Base-by-base conservation (phyloP, 208 protist species). In the Polymyxa betae region DNA sequence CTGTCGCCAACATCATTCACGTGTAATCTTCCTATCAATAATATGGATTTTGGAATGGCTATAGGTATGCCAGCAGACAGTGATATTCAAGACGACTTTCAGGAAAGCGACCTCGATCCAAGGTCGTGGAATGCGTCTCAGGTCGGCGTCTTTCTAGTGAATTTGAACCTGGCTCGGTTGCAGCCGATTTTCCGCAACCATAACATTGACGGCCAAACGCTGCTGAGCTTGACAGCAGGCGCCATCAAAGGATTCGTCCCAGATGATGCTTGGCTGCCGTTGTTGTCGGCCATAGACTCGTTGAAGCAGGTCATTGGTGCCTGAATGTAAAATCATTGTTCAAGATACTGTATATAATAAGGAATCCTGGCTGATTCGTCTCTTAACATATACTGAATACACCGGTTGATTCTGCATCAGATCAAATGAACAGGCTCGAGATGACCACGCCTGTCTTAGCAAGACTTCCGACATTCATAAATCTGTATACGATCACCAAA, bases 171-270 rank as follows among this genome's bases (percentile, higher is more conserved):
- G 5, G 49, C 12, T 60, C 49, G 24, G 49, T 24, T 60, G 49
- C 16, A 82, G 72, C n/a, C n/a, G 12, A 82, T 82, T n/a, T 82
- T 82, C 35, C n/a, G 35, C 5, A 82, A 82, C 16, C 49, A 60
- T 60, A 82, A 82, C n/a, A 82, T 82, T n/a, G 72, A 82, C 40
- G 72, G 72, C 12, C n/a, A 43, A n/a, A 82, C n/a, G 40, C 35
- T 82, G 72, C 72, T 82, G 35, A n/a, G n/a, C 5, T 43, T 82
- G 40, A 82, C 72, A 43, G 16, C 5, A 45, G 72, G 35, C 16
- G 16, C 5, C 12, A 35, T 82, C 35, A 35, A 82, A 43, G 72
- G 16, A 45, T 60, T 60, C 24, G 72, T 82, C 35, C 72, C 72
- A 38, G 72, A 82, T 82, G 35, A 82, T 43, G 40, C 40, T 20